Base-by-base conservation (phyloP, 2,329 filamentous ascomycete species). In the Nigrospora sphaerica region DNA sequence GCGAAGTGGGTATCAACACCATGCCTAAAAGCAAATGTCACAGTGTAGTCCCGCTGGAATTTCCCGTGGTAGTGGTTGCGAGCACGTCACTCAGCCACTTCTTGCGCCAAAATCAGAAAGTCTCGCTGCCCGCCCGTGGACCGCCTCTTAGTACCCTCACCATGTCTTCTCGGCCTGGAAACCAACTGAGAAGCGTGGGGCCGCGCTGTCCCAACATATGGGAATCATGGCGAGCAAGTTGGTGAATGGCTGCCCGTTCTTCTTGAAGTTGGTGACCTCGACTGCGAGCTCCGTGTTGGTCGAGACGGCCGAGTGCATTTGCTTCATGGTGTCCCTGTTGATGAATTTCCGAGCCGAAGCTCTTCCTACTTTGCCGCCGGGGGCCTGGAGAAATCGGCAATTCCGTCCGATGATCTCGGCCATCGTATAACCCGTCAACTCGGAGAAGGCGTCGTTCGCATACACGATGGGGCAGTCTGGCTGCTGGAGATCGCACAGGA, bases 141-240 rank as follows among this genome's bases (percentile, higher is more conserved):
- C 33, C 16, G 10, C n/a, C 14, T 23, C 17, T 31, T 7, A 3
- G 10, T 31, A 2, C 28, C 32, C 16, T 33, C 44, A 61, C 54
- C 52, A 56, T 2, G 57, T 57, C 49, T 61, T 62, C 46, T 67
- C 86, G 28, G 87, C 85, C 61, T 90, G 81, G 57, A 95, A 91
- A 4, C 89, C 89, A 23, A 95, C 83, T 43, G 84, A 88, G 59
- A 86, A 91, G 50, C 81, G 82, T 50, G 80, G 78, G 12, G 79
- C 75, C 13, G 76, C 71, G 1, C 76, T 74, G 36, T 87, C 80
- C 75, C 82, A 85, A 2, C 72, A 69, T 32, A 95, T 80, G 0
- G 89, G 89, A 45, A 95, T 86, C 72, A 95, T 88, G n/a, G 85
- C 88, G 44, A 95, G 71, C 12, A 91, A 62, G 55, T 95, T 95